phyloP scores from a whole-genome alignment of 331 rosid species.

The Acacia concinna region DNA sequence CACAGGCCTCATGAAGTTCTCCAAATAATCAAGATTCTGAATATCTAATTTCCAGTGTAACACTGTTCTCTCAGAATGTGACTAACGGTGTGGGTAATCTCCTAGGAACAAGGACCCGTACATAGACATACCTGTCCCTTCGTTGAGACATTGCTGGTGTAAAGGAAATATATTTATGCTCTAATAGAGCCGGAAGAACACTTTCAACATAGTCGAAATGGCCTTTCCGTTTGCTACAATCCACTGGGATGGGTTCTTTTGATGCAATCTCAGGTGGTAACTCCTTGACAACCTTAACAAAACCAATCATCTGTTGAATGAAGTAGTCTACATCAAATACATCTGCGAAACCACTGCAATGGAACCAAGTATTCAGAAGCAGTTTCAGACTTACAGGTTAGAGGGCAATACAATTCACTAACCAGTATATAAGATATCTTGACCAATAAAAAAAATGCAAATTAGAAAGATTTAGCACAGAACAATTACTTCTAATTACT shows the following conservation, averaged over 20 bases:
- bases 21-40: neutral
- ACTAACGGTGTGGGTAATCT: neutral
- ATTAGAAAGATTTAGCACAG: neutral
- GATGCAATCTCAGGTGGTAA: conserved; percentile 65
- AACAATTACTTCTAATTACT: neutral
- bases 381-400: neutral
- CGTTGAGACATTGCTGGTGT: conserved; percentile 95
- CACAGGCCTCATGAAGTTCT: neutral
- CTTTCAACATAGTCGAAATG: conserved; percentile 84
- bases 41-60: neutral
- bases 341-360: conserved; percentile 84
- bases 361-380: conserved; percentile 28
- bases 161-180: conserved; percentile 75
- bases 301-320: conserved; percentile 64
- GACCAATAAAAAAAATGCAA: neutral
- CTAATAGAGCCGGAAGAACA: conserved; percentile 72
- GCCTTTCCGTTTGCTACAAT: conserved; percentile 91
- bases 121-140: conserved; percentile 69
- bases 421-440: conserved; percentile 1
- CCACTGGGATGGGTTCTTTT: conserved; percentile 70
- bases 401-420: neutral
- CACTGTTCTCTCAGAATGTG: neutral
- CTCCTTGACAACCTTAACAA: conserved; percentile 65
- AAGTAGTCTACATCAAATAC: conserved; percentile 84
- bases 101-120: conserved; percentile 8